These are phyloP conservation scores for Guyanaporus albipodus DNA, from an alignment of 768 basidiomycete species.

Conservation along the genomic window DNA sequence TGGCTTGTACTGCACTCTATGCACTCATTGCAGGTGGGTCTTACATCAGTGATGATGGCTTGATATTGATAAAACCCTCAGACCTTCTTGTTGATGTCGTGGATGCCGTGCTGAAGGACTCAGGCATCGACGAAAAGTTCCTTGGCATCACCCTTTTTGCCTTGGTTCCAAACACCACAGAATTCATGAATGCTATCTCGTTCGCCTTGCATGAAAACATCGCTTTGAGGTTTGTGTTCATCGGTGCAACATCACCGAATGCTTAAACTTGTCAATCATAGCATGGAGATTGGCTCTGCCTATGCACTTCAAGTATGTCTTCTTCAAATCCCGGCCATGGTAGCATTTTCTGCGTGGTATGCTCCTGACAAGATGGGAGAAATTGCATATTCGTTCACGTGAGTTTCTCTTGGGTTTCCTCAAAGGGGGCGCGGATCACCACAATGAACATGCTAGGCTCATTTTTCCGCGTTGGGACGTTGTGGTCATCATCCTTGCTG, in stretches of 20 bases:
- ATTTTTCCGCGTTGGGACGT: slow-evolving; percentile 99
- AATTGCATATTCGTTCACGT: slow-evolving; percentile 92
- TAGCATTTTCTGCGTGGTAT: slow-evolving; percentile 96
- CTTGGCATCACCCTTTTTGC: slow-evolving; percentile 95
- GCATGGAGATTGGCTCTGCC: slow-evolving; percentile 99
- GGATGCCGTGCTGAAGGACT: slow-evolving; percentile 85
- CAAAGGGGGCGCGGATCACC: background rate
- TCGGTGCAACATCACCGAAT: background rate
- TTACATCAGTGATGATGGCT: background rate
- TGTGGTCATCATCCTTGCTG: slow-evolving; percentile 88
- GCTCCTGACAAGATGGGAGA: slow-evolving; percentile 82
- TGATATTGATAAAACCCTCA: slow-evolving; percentile 30
- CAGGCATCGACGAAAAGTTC: slow-evolving; percentile 96
- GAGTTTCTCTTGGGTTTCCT: slow-evolving; percentile 32
- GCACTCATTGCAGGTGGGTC: slow-evolving; percentile 89
- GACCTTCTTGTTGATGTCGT: slow-evolving; percentile 95
- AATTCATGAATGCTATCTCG: slow-evolving; percentile 99
- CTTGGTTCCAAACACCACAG: slow-evolving; percentile 96
- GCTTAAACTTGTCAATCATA: slow-evolving; percentile 29
- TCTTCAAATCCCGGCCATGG: slow-evolving; percentile 97
- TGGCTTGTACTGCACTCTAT: slow-evolving; percentile 89
- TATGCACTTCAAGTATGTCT: slow-evolving; percentile 98
- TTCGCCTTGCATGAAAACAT: slow-evolving; percentile 98
- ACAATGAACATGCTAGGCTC: slow-evolving; percentile 47
- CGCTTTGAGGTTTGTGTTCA: slow-evolving; percentile 69